Evolutionary conservation across 345 rosid species (phyloP), one percentile per base, ranked within the genome.

Genomic region (Arabis hirsuta): DNA sequence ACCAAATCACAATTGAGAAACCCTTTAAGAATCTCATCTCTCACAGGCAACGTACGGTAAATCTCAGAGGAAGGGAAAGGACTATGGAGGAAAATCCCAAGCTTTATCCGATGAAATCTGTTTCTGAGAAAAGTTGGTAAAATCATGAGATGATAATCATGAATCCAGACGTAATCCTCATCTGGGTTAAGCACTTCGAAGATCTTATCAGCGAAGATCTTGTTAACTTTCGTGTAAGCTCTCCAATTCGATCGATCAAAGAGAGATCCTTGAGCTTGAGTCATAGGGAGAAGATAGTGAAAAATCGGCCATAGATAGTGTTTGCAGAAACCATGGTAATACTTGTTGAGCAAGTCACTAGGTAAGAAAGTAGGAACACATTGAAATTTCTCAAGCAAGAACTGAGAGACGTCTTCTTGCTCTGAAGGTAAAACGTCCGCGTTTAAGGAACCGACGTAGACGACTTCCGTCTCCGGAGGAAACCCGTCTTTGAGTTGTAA

Each of bases 231-330:
- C 7, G 82, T 78, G 57, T 91, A 91, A 4, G 93, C 91, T 66
- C 19, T 76, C 97, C 97, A 89, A 56, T 84, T 81, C 0, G 67
- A 55, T 6, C 81, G 79, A 65, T 79, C 86, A 57, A 84, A 91
- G 20, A 86, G 83, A 1, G 79, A 86, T 8, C 90, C 86, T 31
- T 81, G 83, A 43, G 80, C 75, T 32, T 84, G 80, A 22, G 87
- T 76, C 76, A 81, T 62, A 6, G 96, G 96, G 36, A 86, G 41
- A 78, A 86, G 82, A 63, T 87, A 91, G 64, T 91, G 97, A 73
- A 91, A 81, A 79, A 87, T 62, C 22, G 93, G 97, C 97, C 97
- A 91, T 9, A 91, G 87, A 55, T 89, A 89, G 77, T 89, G 97
- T 73, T 91, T 91, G 22, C 97, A 91, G 45, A 89, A 89, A 0